Evolutionary conservation across 768 basidiomycete genomes (phyloP), one percentile per base, ranked within the genome.

Genomic region (Pleurotus tuoliensis): DNA sequence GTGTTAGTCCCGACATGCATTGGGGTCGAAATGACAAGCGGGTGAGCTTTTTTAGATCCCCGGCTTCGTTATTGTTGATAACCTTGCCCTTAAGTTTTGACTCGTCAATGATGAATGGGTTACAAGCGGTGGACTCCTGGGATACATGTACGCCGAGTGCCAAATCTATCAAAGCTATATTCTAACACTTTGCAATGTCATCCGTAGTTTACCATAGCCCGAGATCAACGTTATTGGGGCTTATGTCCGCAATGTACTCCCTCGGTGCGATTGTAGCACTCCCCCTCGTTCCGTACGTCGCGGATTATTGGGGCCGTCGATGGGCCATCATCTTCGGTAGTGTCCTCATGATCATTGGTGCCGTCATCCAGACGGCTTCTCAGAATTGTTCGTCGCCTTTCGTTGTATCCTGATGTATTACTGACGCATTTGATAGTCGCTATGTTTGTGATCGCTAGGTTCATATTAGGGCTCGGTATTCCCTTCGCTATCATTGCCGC

Each of bases 401-500:
- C 20, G 41, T 27, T 54, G 25, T 50, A 59, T 40, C 15, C 13
- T 3, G 0, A 44, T 44, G 7, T 47, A 30, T 37, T 16, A 47
- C 13, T 53, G 18, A 5, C 16, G 18, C 51, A 30, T 20, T 44
- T 44, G 24, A 3, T 56, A 83, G 82, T 83, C 56, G 82, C 76
- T 0, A 82, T 82, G 80, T 86, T 87, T 63, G 75, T 84, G 24
- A 69, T 77, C 24, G 73, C 82, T 3, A 79, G 84, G 30, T 76
- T 81, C 58, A 71, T 82, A 24, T 65, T 86, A 34, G 85, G 84
- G 15, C 69, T 85, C 51, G 84, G 84, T 49, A 81, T 84, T 30
- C 77, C 81, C 0, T 82, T 87, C 61, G 81, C 82, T 25, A 81
- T 82, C 59, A 81, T 84, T 46, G 83, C 82, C 15, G 84, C 86